Conservation (phyloP, 108 stramenopile species). For the Nitzschia sp. region DNA sequence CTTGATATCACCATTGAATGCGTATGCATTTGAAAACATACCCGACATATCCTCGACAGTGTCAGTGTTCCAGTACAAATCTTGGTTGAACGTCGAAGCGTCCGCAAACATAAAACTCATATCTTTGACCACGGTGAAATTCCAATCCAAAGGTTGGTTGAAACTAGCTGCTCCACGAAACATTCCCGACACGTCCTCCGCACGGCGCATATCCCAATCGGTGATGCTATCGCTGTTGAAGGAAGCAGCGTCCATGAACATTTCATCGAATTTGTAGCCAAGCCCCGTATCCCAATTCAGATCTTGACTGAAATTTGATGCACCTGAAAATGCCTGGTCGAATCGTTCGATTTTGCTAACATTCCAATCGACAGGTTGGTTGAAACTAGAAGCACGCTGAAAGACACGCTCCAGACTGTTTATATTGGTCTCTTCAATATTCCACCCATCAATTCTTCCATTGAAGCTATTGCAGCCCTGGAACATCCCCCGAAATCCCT, state of each 20-base stretch:
- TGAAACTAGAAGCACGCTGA: conserved; percentile 29
- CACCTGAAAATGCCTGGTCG: conserved; percentile 31
- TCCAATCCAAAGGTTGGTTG: conserved; percentile 11
- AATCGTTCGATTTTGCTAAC: conserved; percentile 20
- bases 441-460: neutral
- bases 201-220: conserved; percentile 9
- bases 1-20: conserved; percentile 1
- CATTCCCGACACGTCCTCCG: conserved; percentile 21
- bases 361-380: conserved; percentile 48
- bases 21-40: conserved; percentile 9
- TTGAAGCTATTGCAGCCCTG: neutral
- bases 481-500: neutral
- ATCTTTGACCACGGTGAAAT: neutral
- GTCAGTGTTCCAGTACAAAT: conserved; percentile 19
- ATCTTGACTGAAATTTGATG: conserved; percentile 38
- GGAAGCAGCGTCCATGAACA: conserved; percentile 27
- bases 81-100: conserved; percentile 12
- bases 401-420: conserved; percentile 13
- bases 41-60: conserved; percentile 1
- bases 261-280: conserved; percentile 4
- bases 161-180: conserved; percentile 27
- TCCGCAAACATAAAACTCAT: conserved; percentile 19
- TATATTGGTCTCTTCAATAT: neutral
- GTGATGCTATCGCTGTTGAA: conserved; percentile 28
- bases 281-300: conserved; percentile 34